A percentile compares a stretch with the other conserved stretches of the same genome.
Evolutionary conservation across 305 asterid genomes (phyloP).

Genomic region (Fraxinus velutina): DNA sequence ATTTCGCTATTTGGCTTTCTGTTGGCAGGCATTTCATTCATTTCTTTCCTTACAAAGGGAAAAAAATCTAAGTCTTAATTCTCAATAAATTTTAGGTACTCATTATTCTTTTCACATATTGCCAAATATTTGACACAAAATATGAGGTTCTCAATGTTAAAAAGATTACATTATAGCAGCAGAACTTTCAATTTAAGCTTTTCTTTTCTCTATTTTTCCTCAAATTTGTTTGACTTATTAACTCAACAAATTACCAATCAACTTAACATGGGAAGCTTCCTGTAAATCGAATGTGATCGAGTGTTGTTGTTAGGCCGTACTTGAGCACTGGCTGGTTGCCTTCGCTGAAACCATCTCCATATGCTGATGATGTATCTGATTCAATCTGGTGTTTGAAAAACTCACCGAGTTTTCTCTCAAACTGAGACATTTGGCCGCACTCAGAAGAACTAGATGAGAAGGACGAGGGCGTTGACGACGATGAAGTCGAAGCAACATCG

Average conservation of each 20-base stretch:
- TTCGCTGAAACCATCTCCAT: constrained; percentile 92
- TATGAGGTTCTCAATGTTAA: constrained; percentile 22
- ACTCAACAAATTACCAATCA: neutral
- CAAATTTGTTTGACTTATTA: neutral
- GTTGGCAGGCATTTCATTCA: neutral
- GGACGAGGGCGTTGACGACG: too few species aligned
- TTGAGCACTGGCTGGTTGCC: constrained; percentile 64
- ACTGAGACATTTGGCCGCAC: too few species aligned
- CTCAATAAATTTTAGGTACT: neutral
- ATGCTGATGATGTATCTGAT: constrained; percentile 83
- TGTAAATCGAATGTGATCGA: constrained; percentile 33
- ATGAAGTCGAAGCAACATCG: too few species aligned
- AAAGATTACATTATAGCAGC: constrained; percentile 10
- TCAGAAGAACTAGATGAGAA: too few species aligned
- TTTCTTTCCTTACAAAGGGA: neutral
- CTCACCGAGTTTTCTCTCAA: too few species aligned
- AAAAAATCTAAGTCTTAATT: neutral
- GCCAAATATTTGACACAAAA: constrained; percentile 9
- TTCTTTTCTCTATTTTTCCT: constrained; percentile 18
- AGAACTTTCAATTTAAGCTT: neutral
- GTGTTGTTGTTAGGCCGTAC: constrained; percentile 69
- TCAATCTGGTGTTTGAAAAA: constrained; percentile 66
- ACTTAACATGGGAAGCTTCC: constrained; percentile 69
- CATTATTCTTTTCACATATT: neutral
- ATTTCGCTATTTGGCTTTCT: neutral